Conservation (phyloP, 2,329 filamentous ascomycete genomes). For the Arthroderma uncinatum region DNA sequence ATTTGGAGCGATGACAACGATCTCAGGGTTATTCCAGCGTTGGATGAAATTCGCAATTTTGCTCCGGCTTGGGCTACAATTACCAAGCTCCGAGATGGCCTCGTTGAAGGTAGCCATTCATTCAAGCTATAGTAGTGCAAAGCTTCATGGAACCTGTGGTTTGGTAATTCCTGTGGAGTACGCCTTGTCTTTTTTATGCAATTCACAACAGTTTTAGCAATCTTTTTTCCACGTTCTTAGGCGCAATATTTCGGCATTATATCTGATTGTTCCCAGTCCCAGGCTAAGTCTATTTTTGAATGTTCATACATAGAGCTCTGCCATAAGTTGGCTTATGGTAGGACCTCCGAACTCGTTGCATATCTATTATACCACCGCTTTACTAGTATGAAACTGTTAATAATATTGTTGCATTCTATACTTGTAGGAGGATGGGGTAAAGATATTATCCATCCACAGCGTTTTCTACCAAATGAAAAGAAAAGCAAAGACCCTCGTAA, state of each 20-base stretch:
- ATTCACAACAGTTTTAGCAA: background rate
- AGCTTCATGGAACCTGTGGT: background rate
- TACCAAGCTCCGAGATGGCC: slow-evolving; percentile 62
- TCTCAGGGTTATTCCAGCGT: slow-evolving; percentile 61
- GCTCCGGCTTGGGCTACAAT: slow-evolving; percentile 69
- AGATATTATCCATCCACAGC: background rate
- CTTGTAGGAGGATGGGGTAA: background rate
- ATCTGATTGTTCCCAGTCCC: background rate
- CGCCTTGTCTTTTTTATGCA: background rate
- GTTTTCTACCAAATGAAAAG: background rate
- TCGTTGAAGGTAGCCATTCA: slow-evolving; percentile 67
- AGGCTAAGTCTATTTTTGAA: background rate
- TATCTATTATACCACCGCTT: no score
- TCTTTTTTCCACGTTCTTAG: background rate
- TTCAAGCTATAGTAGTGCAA: slow-evolving; percentile 32
- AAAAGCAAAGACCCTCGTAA: background rate
- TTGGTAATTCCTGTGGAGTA: background rate
- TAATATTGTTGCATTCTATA: slow-evolving; percentile 1
- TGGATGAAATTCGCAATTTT: slow-evolving; percentile 67
- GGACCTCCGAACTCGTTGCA: no score
- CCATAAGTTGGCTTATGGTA: no score
- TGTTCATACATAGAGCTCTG: background rate
- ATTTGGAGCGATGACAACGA: slow-evolving; percentile 79
- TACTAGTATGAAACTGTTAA: background rate
- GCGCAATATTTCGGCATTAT: background rate